These are phyloP conservation scores for Croton laevigatus DNA, from an alignment of 441 rosid species.

Conservation along the genomic window DNA sequence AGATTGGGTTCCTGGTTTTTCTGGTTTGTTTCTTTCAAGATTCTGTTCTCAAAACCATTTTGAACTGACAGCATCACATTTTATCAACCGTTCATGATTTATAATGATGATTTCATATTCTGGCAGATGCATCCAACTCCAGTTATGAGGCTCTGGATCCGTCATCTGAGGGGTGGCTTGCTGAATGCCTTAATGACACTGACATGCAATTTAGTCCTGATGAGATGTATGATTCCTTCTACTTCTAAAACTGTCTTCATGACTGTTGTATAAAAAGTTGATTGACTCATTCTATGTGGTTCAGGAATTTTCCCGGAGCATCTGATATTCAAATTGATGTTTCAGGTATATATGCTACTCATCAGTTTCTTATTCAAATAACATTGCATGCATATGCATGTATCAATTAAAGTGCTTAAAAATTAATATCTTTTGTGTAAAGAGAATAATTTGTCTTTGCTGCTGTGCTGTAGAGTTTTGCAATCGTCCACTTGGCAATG, in stretches of 20 bases:
- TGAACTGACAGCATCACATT: background rate
- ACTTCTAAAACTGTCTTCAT: constrained; percentile 20
- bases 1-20: constrained; percentile 50
- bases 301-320: constrained; percentile 54
- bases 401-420: background rate
- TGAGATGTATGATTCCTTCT: constrained; percentile 52
- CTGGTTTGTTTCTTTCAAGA: constrained; percentile 47
- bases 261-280: constrained; percentile 22
- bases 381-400: background rate
- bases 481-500: constrained; percentile 41
- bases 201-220: constrained; percentile 48
- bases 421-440: background rate
- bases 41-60: constrained; percentile 8
- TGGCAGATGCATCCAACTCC: constrained; percentile 43
- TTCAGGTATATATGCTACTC: constrained; percentile 54
- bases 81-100: constrained; percentile 1
- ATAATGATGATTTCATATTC: constrained; percentile 21
- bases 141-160: constrained; percentile 56
- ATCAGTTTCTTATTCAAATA: background rate
- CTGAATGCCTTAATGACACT: constrained; percentile 64
- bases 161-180: constrained; percentile 68
- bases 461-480: constrained; percentile 52
- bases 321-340: constrained; percentile 68
- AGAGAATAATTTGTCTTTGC: constrained; percentile 23
- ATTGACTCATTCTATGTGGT: constrained; percentile 23